A percentile compares a stretch with the other conserved stretches of the same genome.
These are phyloP conservation scores for Hypoxylon sp. DNA, from an alignment of 2,329 filamentous ascomycete species.

Conservation along the genomic window DNA sequence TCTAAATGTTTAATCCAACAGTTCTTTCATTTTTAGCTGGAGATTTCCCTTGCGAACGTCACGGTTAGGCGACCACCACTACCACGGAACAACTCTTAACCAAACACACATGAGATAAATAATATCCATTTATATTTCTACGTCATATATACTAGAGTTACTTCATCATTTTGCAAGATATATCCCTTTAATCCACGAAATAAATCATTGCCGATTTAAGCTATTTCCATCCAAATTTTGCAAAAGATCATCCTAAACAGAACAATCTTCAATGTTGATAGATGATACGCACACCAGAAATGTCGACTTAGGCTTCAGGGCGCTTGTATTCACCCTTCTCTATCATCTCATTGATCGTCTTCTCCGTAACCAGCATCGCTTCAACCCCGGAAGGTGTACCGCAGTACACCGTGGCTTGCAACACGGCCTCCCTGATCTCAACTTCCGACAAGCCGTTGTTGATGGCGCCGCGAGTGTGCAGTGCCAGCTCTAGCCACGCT, in stretches of 20 bases:
- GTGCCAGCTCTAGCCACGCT: conserved; percentile 1
- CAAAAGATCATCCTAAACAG: neutral
- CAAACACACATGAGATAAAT: too few relatives aligned
- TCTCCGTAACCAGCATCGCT: conserved; percentile 6
- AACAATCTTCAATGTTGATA: too few relatives aligned
- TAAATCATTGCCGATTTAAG: neutral
- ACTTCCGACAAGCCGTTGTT: conserved; percentile 2
- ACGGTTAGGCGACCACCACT: too few relatives aligned
- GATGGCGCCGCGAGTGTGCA: conserved; percentile 5
- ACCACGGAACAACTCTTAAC: neutral
- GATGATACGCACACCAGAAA: neutral
- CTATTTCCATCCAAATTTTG: neutral
- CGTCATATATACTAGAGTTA: neutral
- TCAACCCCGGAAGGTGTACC: neutral
- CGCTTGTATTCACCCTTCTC: conserved; percentile 7
- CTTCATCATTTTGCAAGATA: neutral
- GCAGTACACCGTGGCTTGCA: conserved; percentile 6
- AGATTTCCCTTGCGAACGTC: too few relatives aligned
- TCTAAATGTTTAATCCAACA: neutral
- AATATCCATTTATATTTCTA: too few relatives aligned
- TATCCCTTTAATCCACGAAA: neutral
- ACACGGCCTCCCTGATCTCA: conserved; percentile 4
- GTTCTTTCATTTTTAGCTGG: neutral
- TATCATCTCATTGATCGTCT: conserved; percentile 4
- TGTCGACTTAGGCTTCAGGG: neutral